Evolutionary conservation across 768 basidiomycete genomes (phyloP), one percentile per base, ranked within the genome.

Genomic region (Serendipita indica): DNA sequence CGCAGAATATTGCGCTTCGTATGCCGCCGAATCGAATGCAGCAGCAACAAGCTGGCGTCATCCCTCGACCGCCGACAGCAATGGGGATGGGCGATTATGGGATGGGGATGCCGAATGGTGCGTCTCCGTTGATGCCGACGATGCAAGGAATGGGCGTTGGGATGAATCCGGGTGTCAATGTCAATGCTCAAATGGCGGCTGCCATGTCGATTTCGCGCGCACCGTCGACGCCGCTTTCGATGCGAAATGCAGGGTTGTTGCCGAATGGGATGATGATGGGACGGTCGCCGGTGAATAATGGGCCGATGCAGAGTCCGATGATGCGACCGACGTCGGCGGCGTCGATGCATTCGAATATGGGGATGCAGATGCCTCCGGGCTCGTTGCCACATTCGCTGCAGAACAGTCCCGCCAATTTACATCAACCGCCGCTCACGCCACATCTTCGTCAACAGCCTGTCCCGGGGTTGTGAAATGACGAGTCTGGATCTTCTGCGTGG

Each of bases 1-100:
- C 25, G 59, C 59, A 60, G 49, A 60, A 60, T 34, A 3, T 60
- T 5, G 33, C 32, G 4, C 20, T 60, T 6, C 46, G 52, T n/a
- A 25, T 60, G 30, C 59, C 59, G 3, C 33, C 59, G 3, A 52
- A 52, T 20, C 49, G 59, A 33, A 56, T 34, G n/a, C 49, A 34
- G 28, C 49, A 22, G 49, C 49, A 54, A 18, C 25, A 27, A 28
- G n/a, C 10, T n/a, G n/a, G n/a, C n/a, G 27, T 43, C 18, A 30
- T 30, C 7, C n/a, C 32, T 4, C 10, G 49, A 18, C 49, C 49
- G 12, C 7, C 32, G 5, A 54, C 49, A n/a, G 22, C 49, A 22
- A 54, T 30, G 22, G 49, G 49, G 4, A n/a, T n/a, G n/a, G 25
- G 22, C 10, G 49, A 54, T 7, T 54, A 22, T 54, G 3, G 22